Evolutionary conservation across 2,329 filamentous ascomycete species (phyloP).

Genomic region (Ilyonectria destructans): DNA sequence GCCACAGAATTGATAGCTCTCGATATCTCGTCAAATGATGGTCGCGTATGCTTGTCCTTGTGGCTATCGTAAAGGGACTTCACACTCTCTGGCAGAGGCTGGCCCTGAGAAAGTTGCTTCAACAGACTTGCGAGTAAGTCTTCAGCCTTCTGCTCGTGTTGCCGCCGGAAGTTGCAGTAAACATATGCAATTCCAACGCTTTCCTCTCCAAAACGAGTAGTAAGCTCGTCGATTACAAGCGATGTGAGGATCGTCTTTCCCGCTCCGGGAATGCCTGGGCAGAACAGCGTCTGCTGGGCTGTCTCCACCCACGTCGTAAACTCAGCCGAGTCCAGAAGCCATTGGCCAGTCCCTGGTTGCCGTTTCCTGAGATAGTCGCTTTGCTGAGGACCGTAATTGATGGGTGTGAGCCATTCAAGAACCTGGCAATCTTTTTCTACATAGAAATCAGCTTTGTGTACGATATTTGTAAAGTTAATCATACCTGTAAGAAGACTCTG

Average conservation of each 20-base stretch:
- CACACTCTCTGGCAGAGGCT: neutral
- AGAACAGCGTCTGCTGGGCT: slow-evolving; percentile 55
- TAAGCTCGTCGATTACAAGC: neutral
- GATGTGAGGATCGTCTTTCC: neutral
- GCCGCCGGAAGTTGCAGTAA: neutral
- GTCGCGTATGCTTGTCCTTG: neutral
- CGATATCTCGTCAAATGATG: neutral
- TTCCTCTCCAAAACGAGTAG: neutral
- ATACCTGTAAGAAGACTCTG: too few relatives aligned
- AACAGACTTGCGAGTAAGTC: neutral
- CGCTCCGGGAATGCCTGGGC: slow-evolving; percentile 50
- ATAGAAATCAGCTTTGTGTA: too few relatives aligned
- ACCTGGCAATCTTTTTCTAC: neutral
- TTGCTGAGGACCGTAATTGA: slow-evolving; percentile 57
- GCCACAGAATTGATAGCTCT: neutral
- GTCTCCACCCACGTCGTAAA: slow-evolving; percentile 51
- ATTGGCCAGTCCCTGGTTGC: slow-evolving; percentile 58
- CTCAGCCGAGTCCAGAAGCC: slow-evolving; percentile 57
- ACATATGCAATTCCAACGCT: neutral
- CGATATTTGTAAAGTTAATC: too few relatives aligned
- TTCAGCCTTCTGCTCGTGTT: neutral
- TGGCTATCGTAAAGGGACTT: neutral
- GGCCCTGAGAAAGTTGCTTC: slow-evolving; percentile 6
- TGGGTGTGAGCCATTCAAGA: slow-evolving; percentile 58
- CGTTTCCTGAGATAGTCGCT: slow-evolving; percentile 52